Evolutionary conservation across 306 rosid genomes (phyloP).

Genomic region (Prunus fruticosa): DNA sequence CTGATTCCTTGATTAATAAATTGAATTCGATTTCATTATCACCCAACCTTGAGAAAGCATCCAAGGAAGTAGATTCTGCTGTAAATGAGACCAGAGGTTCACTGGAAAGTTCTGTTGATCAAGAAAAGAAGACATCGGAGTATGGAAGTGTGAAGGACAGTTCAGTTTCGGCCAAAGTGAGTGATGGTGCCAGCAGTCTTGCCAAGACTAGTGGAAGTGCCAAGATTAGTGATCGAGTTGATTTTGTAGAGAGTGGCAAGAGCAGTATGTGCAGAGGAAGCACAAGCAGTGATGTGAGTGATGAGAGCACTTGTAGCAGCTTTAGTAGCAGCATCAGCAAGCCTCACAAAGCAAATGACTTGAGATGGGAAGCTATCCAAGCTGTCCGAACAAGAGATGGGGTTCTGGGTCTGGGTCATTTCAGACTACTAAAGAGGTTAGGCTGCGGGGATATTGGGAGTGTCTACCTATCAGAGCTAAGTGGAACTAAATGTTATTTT

Average conservation of each 20-base stretch:
- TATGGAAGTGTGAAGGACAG: slow-evolving; percentile 79
- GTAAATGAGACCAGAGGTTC: slow-evolving; percentile 56
- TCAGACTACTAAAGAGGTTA: slow-evolving; percentile 84
- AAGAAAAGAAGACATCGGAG: slow-evolving; percentile 77
- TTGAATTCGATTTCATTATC: slow-evolving; percentile 48
- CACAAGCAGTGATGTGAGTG: slow-evolving; percentile 95
- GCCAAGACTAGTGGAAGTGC: slow-evolving; percentile 92
- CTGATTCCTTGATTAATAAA: slow-evolving; percentile 55
- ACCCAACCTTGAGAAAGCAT: slow-evolving; percentile 41
- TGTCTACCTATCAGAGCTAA: slow-evolving; percentile 91
- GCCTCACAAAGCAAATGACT: slow-evolving; percentile 98
- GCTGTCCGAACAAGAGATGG: slow-evolving; percentile 82
- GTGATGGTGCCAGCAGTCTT: slow-evolving; percentile 83
- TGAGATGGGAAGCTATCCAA: slow-evolving; percentile 98
- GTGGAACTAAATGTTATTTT: slow-evolving; percentile 92
- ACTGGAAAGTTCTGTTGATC: slow-evolving; percentile 54
- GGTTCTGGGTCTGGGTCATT: slow-evolving; percentile 77
- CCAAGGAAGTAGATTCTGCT: slow-evolving; percentile 39
- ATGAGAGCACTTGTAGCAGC: slow-evolving; percentile 96
- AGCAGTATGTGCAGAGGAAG: slow-evolving; percentile 96
- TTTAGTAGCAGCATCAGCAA: slow-evolving; percentile 86
- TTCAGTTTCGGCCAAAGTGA: slow-evolving; percentile 80
- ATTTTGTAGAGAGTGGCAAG: slow-evolving; percentile 93
- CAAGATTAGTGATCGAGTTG: slow-evolving; percentile 78
- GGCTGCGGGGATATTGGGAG: slow-evolving; percentile 99